Evolutionary conservation across 257 asterid species (phyloP), one percentile per base, ranked within the genome.

Genomic region (Forsythia suspensa): DNA sequence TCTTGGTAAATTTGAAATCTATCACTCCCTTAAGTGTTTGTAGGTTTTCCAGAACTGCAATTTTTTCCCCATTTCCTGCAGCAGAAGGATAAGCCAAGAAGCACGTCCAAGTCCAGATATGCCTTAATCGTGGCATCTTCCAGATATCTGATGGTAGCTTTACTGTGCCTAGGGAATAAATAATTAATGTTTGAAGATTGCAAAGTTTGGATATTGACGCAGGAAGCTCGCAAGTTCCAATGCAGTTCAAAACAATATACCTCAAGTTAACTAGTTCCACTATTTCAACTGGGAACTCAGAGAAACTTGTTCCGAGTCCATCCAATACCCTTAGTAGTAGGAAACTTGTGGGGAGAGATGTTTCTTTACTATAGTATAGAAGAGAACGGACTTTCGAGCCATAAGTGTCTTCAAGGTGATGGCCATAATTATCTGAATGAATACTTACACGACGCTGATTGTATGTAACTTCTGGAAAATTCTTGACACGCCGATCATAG

Each of bases 41-140:
- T 13, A 76, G 38, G 80, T 66, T 40, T 43, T 69, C 10, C 44
- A 63, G 37, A 39, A 39, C 4, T 3, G 73, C 36, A 13, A 11
- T 41, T 70, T 42, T 15, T 43, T 12, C 43, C 38, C 36, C 8
- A 34, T 69, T 24, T 29, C 43, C 21, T 76, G 34, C 42, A 20
- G 36, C 12, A 16, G 34, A 59, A 75, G 79, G 79, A 29, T 21
- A 3, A 21, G 72, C 59, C 43, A 76, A 44, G 57, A 41, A 12
- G 8, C 73, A 3, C 21, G 8, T 29, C 4, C 44, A 24, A 3
- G 44, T 20, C 38, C 3, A 12, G 7, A 85, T 70, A 79, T 82
- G 84, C 74, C 88, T 79, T 39, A 85, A 9, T 18, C 9, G 38
- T 18, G 74, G 73, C 84, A 82, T 76, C 29, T 16, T 21, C 86